Percentiles rank a stretch among this genome's conserved stretches.
Conservation (phyloP, 106 monocot species). For the Phalaenopsis equestris region DNA sequence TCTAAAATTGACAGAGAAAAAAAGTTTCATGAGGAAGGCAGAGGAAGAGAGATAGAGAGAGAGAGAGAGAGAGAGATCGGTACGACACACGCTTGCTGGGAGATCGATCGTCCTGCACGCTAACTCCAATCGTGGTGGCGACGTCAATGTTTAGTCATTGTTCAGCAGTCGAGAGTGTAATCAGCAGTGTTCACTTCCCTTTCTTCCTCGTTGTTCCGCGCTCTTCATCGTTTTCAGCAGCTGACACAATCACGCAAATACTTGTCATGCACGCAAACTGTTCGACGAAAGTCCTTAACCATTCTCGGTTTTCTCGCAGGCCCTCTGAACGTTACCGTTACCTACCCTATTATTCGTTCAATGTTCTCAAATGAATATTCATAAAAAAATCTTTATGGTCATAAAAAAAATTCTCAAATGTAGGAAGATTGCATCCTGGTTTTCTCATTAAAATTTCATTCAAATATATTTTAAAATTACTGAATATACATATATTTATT, state of each 20-base stretch:
- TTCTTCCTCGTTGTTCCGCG: background rate
- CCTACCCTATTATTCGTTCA: background rate
- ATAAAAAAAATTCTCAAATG: too few species aligned
- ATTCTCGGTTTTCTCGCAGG: background rate
- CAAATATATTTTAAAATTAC: too few species aligned
- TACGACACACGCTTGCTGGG: background rate
- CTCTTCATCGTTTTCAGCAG: background rate
- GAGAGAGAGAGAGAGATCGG: background rate
- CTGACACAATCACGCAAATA: background rate
- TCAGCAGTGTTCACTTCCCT: background rate
- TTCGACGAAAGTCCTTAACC: constrained; percentile 2
- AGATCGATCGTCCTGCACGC: background rate
- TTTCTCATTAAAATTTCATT: too few species aligned
- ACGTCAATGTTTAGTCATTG: background rate
- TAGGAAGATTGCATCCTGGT: too few species aligned
- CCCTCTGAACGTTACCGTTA: background rate
- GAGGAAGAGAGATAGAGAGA: background rate
- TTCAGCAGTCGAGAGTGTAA: too few species aligned
- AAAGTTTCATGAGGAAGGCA: background rate
- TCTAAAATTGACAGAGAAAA: background rate
- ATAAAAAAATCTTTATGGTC: too few species aligned
- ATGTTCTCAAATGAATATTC: too few species aligned
- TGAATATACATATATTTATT: too few species aligned
- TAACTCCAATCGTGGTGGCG: background rate
- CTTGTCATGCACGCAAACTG: constrained; percentile 6